These are phyloP conservation scores for Arabis hirsuta DNA, from an alignment of 345 rosid genomes.

Conservation along the genomic window DNA sequence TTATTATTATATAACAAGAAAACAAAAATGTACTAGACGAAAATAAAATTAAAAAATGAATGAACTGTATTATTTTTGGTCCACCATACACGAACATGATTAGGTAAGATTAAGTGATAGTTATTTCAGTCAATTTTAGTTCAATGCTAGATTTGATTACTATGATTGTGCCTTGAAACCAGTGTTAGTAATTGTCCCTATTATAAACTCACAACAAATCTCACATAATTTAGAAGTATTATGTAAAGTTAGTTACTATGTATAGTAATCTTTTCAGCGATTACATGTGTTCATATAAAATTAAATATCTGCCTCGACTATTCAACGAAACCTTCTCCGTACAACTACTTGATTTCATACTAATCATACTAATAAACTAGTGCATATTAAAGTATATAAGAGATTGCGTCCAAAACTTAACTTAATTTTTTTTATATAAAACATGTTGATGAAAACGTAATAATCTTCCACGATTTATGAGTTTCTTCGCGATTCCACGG, in stretches of 20 bases:
- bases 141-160: constrained; percentile 38
- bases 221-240: neutral
- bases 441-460: neutral
- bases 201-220: constrained; percentile 14
- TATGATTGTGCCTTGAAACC: constrained; percentile 22
- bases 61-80: constrained; percentile 37
- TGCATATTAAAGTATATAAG: constrained; percentile 1
- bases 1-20: constrained; percentile 26
- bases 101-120: constrained; percentile 32
- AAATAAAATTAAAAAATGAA: constrained; percentile 17
- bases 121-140: constrained; percentile 16
- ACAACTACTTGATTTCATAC: neutral
- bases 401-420: neutral
- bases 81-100: constrained; percentile 44
- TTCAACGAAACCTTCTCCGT: neutral
- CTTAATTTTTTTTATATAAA: neutral
- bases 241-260: neutral
- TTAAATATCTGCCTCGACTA: neutral
- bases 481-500: neutral
- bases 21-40: constrained; percentile 39
- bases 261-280: constrained; percentile 4
- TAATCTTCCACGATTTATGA: neutral
- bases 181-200: constrained; percentile 11
- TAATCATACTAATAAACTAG: neutral
- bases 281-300: neutral